Base-by-base conservation (phyloP, 2,329 filamentous ascomycete genomes). In the Dothideomycetes sp. region DNA sequence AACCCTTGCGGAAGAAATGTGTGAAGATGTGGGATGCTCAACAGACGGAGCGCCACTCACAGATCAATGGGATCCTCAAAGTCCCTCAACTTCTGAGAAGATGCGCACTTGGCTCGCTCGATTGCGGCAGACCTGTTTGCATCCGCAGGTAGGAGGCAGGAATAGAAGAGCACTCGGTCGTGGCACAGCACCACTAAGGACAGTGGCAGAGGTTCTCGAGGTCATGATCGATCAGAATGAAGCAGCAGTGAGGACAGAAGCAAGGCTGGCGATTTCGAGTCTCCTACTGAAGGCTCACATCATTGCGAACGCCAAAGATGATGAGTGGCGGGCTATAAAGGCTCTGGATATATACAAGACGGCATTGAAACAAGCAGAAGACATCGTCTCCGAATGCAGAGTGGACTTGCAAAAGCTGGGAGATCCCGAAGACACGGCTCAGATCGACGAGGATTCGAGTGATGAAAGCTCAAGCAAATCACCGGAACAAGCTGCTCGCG, bases 151-250 rank as follows among this genome's bases (percentile, higher is more conserved):
- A 31, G 82, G 82, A 14, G 70, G 70, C 8, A 73, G 73, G 22
- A 82, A 81, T 48, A 69, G 80, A 11, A 73, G 72, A 45, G 72
- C 74, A 0, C 60, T 84, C 4, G 80, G 80, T 2, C 55, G 59
- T 15, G 69, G 73, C 33, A 75, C 70, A 36, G 70, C 69, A 38
- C 80, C 84, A 0, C 68, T 95, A 47, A 73, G 84, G 10, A 93
- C 88, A 1, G 81, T 94, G 2, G 75, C 79, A 14, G 84, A 96
- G 58, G 89, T 96, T 1, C 66, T 98, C 9, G 80, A 86, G 47
- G 78, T 81, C 4, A 95, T 98, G 89, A 81, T 95, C 42, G 86
- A 94, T 40, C 79, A 89, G 52, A 87, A 81, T 32, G 83, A 89
- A 42, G 66, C 66, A 4, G 56, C 63, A 1, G 73, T 89, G 41